These are phyloP conservation scores for Arthrinium phaeospermum DNA, from an alignment of 2,329 filamentous ascomycete genomes.

Conservation along the genomic window DNA sequence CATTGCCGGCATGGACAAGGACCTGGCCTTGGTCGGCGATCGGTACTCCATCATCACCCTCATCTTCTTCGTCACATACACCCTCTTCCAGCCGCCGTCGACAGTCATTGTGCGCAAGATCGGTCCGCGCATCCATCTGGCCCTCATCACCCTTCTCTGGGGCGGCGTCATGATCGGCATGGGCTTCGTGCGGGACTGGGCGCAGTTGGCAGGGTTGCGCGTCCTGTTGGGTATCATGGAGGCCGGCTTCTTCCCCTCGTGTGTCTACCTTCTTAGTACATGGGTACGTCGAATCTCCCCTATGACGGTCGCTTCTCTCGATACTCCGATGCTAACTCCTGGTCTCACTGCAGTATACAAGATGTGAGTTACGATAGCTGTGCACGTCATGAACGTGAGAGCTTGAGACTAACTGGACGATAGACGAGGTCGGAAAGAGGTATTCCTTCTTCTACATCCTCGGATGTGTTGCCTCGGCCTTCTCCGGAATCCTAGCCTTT, in stretches of 20 bases:
- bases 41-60: constrained; percentile 68
- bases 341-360: constrained; percentile 55
- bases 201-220: constrained; percentile 58
- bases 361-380: constrained; percentile 51
- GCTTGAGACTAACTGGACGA: neutral
- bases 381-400: neutral
- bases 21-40: constrained; percentile 49
- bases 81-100: constrained; percentile 73
- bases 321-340: neutral
- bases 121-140: constrained; percentile 64
- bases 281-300: constrained; percentile 20
- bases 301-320: too few relatives aligned
- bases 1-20: constrained; percentile 67
- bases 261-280: constrained; percentile 66
- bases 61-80: constrained; percentile 77
- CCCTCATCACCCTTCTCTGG: constrained; percentile 62
- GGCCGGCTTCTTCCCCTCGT: constrained; percentile 74
- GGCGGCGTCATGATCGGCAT: constrained; percentile 68
- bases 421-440: constrained; percentile 71
- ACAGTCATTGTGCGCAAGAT: constrained; percentile 72
- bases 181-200: constrained; percentile 63
- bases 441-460: constrained; percentile 74
- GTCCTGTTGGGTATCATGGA: constrained; percentile 69
- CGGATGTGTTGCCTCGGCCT: constrained; percentile 69
- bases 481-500: constrained; percentile 72